Evolutionary conservation across 176 grass and related monocot species (phyloP).

Genomic region (Neostapfia colusana): DNA sequence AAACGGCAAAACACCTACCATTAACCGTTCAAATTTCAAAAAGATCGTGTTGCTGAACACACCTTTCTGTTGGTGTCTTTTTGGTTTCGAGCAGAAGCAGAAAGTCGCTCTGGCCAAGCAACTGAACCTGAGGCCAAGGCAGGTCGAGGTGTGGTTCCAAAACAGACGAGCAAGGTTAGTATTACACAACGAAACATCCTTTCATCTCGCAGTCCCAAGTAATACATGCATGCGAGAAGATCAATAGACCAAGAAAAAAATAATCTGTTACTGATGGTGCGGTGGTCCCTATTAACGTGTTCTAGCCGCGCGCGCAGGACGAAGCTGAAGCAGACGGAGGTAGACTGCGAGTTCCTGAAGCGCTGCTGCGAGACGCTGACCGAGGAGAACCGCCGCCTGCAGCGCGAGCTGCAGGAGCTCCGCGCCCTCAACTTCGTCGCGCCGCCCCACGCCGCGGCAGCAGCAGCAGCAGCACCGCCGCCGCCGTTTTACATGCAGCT

Average conservation of each 20-base stretch:
- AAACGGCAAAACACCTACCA: too few relatives aligned
- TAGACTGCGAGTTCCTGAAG: slow-evolving; percentile 88
- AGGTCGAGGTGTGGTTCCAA: slow-evolving; percentile 99
- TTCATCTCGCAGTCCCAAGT: background rate
- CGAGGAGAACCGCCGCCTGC: slow-evolving; percentile 86
- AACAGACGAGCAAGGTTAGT: slow-evolving; percentile 90
- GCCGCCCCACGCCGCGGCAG: background rate
- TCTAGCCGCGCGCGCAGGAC: slow-evolving; percentile 59
- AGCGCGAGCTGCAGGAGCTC: slow-evolving; percentile 79
- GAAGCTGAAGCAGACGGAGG: slow-evolving; percentile 97
- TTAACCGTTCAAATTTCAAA: too few relatives aligned
- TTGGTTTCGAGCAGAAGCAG: slow-evolving; percentile 76
- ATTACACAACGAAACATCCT: background rate
- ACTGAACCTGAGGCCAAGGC: slow-evolving; percentile 84
- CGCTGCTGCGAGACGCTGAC: slow-evolving; percentile 83
- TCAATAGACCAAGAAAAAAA: background rate
- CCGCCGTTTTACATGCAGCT: slow-evolving; percentile 75
- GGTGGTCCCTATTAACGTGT: background rate
- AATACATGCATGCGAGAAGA: background rate
- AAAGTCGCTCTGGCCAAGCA: slow-evolving; percentile 92
- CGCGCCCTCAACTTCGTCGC: slow-evolving; percentile 60
- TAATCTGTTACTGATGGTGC: background rate
- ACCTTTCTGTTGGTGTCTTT: slow-evolving; percentile 22
- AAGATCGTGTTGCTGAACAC: background rate
- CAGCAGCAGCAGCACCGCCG: background rate